Evolutionary conservation across 2,329 filamentous ascomycete species (phyloP).

Genomic region (Colletotrichum tanaceti): DNA sequence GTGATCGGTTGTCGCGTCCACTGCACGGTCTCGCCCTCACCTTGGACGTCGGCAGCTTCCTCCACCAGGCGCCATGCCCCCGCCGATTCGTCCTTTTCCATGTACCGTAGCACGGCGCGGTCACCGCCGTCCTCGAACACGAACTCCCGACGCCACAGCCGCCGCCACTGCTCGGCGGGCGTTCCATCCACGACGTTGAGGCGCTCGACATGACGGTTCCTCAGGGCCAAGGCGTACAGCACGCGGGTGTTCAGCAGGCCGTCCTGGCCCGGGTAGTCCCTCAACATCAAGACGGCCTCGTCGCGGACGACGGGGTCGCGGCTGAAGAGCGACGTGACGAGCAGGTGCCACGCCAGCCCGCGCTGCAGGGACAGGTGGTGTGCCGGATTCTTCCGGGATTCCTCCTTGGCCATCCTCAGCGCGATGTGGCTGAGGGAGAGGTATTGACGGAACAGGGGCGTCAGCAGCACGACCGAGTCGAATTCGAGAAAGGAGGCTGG

Average conservation of each 20-base stretch:
- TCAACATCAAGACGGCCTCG: conserved; percentile 48
- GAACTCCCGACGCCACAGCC: conserved; percentile 50
- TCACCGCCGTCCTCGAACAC: conserved; percentile 51
- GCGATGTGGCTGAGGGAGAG: conserved; percentile 48
- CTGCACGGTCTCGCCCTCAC: conserved; percentile 45
- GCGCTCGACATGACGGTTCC: conserved; percentile 46
- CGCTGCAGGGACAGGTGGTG: conserved; percentile 48
- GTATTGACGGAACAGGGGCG: conserved; percentile 49
- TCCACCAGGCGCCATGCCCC: conserved; percentile 53
- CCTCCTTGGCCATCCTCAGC: conserved; percentile 38
- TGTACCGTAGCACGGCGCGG: conserved; percentile 47
- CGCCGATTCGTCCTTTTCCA: conserved; percentile 44
- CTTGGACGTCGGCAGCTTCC: conserved; percentile 49
- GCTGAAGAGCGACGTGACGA: conserved; percentile 46
- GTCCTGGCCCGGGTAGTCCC: conserved; percentile 50
- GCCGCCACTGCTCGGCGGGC: conserved; percentile 47
- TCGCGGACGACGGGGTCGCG: conserved; percentile 50
- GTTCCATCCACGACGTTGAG: conserved; percentile 47
- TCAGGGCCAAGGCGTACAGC: conserved; percentile 45
- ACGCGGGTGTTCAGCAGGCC: conserved; percentile 48
- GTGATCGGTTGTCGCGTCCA: conserved; percentile 54
- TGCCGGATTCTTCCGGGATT: conserved; percentile 41
- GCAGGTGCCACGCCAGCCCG: conserved; percentile 44
- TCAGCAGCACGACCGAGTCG: conserved; percentile 42
- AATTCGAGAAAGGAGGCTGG: conserved; percentile 44